These are phyloP conservation scores for Fabrea salina DNA, from an alignment of 169 alveolate genomes.

Conservation along the genomic window DNA sequence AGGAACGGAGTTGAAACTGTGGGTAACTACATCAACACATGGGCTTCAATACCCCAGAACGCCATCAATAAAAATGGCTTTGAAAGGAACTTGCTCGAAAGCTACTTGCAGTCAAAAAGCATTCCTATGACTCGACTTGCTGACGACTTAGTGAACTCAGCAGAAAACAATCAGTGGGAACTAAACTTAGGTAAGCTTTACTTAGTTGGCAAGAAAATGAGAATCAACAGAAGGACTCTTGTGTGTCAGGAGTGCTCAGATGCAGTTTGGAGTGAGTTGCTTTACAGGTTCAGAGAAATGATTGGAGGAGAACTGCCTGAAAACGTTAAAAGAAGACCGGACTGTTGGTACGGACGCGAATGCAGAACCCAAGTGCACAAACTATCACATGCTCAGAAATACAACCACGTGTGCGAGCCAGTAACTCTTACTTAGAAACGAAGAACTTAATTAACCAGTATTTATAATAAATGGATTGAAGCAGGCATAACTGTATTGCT, in stretches of 20 bases:
- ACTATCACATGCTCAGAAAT: slow-evolving; percentile 33
- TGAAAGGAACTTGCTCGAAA: slow-evolving; percentile 11
- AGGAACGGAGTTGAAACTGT: not conserved
- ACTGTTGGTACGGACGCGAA: slow-evolving; percentile 42
- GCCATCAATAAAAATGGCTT: slow-evolving; percentile 1
- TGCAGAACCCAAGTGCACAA: slow-evolving; percentile 46
- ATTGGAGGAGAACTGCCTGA: slow-evolving; percentile 29
- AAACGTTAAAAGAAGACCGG: not conserved
- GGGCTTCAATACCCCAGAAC: not conserved
- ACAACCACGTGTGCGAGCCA: slow-evolving; percentile 40
- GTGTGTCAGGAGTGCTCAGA: slow-evolving; percentile 32
- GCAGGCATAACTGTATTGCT: too few relatives aligned
- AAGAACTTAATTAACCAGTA: too few relatives aligned
- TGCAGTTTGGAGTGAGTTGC: slow-evolving; percentile 26
- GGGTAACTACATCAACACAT: not conserved
- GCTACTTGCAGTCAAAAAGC: not conserved
- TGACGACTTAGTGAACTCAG: slow-evolving; percentile 7
- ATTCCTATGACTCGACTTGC: not conserved
- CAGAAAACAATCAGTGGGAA: slow-evolving; percentile 3
- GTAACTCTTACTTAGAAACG: too few relatives aligned
- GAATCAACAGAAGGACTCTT: not conserved
- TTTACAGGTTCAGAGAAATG: slow-evolving; percentile 39
- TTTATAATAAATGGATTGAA: too few relatives aligned
- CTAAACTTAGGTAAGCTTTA: not conserved
- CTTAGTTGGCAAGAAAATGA: slow-evolving; percentile 5